phyloP scores from a whole-genome alignment of 768 basidiomycete genomes.

The Tulasnella sp. region DNA sequence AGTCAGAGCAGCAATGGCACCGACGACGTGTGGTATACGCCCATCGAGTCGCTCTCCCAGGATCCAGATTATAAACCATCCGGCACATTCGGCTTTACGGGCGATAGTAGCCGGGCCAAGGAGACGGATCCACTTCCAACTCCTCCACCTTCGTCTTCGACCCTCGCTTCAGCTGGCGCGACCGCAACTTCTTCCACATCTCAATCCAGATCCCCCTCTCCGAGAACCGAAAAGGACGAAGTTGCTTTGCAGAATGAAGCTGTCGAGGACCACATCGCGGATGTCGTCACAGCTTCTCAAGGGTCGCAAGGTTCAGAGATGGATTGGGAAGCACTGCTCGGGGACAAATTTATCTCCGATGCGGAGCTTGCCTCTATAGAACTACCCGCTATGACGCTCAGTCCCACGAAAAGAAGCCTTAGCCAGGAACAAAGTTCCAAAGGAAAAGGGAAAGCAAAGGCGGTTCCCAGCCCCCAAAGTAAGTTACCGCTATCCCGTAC shows the following conservation, averaged over 20 bases:
- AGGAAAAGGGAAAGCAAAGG: neutral
- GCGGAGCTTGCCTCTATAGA: neutral
- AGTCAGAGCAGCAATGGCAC: neutral
- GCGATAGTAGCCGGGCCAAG: neutral
- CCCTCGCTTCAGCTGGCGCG: neutral
- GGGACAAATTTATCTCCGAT: neutral
- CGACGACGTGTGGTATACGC: neutral
- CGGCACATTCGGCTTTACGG: neutral
- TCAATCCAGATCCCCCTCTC: neutral
- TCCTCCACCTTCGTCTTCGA: neutral
- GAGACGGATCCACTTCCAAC: neutral
- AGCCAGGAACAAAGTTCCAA: neutral
- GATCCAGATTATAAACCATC: neutral
- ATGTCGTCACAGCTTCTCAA: neutral
- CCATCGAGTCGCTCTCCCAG: neutral
- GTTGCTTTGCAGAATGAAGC: constrained; percentile 1
- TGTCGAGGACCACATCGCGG: neutral
- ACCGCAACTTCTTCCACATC: neutral
- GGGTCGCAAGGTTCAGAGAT: neutral
- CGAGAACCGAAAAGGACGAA: neutral
- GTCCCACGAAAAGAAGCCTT: neutral
- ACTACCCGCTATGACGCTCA: neutral
- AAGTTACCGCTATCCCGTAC: neutral
- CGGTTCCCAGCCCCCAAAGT: neutral
- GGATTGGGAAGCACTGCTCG: constrained; percentile 21